These are phyloP conservation scores for Myxozyma sirexii DNA, from an alignment of 805 yeast species.

Conservation along the genomic window DNA sequence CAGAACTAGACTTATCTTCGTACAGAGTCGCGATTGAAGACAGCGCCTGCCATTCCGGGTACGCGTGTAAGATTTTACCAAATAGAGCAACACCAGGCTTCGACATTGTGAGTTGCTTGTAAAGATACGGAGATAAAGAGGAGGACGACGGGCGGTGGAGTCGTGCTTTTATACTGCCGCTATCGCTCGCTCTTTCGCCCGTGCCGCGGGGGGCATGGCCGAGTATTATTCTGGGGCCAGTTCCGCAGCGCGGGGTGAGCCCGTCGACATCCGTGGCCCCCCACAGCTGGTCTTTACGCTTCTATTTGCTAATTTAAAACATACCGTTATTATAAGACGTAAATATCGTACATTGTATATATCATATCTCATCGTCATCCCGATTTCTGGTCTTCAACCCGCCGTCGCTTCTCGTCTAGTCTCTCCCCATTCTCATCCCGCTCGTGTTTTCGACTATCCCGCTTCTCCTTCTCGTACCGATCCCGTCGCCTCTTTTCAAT, in stretches of 20 bases:
- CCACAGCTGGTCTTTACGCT: too few relatives aligned
- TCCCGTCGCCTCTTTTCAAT: constrained; percentile 17
- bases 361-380: not conserved
- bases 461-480: constrained; percentile 2
- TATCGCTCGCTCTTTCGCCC: not conserved
- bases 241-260: too few relatives aligned
- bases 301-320: too few relatives aligned
- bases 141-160: too few relatives aligned
- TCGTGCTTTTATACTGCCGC: not conserved
- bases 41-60: constrained; percentile 64
- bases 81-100: constrained; percentile 67
- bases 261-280: too few relatives aligned
- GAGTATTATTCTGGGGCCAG: too few relatives aligned
- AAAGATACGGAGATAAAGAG: not conserved
- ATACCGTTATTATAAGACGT: too few relatives aligned
- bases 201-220: not conserved
- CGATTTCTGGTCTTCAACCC: not conserved
- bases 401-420: not conserved
- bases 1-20: constrained; percentile 25
- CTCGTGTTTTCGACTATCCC: constrained; percentile 13
- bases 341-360: too few relatives aligned
- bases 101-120: constrained; percentile 2
- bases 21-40: constrained; percentile 38
- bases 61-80: constrained; percentile 64
- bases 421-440: constrained; percentile 10